Base-by-base conservation (phyloP, 2,329 filamentous ascomycete genomes). In the Xenosphaeropsis pyriputrescens region DNA sequence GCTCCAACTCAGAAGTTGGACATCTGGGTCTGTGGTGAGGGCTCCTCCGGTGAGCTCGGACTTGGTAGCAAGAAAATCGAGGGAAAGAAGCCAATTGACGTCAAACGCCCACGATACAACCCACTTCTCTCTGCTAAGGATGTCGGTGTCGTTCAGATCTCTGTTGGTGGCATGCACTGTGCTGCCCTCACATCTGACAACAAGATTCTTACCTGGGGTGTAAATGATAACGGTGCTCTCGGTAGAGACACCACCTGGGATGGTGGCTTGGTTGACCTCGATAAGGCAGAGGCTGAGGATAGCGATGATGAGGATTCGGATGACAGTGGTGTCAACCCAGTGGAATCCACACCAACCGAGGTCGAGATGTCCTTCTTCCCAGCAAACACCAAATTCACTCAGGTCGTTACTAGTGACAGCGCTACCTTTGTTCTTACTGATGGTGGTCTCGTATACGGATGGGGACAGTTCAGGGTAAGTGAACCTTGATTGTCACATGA, bases 161-260 rank as follows among this genome's bases (percentile, higher is more conserved):
- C 81, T 36, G 76, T 79, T 42, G 85, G 85, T 43, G 84, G 83
- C 40, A 89, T 93, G 83, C 85, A 93, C 59, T 76, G 70, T 37
- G 65, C 81, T 44, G 83, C 79, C 3, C 62, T 91, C 37, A 89
- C 85, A 36, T 70, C 77, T 47, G 79, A 89, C 57, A 85, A 86
- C 64, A 78, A 77, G 60, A 81, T 93, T 47, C 62, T 85, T 38
- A 86, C 82, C 18, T 93, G 85, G 85, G 85, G 85, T 38, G 84
- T 91, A 48, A 91, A 91, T 54, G 85, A 93, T 52, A 77, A 86
- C 52, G 80, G 81, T 44, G 82, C 85, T 7, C 68, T 93, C 29
- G 85, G 85, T 32, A 70, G 85, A 52, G 72, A 83, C 52, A 88
- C 81, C 3, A 62, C 61, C 11, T 79, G 76, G 68, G 72, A 79